phyloP scores from a whole-genome alignment of 441 rosid genomes.

The Brassica balearica region DNA sequence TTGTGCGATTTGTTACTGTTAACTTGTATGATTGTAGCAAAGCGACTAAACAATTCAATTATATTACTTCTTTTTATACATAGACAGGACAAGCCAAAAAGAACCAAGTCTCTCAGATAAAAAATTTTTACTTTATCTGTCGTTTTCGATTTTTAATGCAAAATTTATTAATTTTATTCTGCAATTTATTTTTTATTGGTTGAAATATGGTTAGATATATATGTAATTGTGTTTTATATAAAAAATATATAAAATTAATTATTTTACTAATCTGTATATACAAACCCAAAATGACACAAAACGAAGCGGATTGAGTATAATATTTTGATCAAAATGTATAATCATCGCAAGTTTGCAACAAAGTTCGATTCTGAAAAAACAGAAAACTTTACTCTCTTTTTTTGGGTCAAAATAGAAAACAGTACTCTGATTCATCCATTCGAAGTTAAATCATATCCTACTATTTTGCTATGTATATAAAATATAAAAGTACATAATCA shows the following conservation, averaged over 20 bases:
- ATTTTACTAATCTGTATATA: too few species aligned
- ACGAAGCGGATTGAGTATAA: too few species aligned
- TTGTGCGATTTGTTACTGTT: not conserved
- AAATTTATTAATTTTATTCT: too few species aligned
- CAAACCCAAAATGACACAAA: too few species aligned
- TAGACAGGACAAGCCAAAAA: not conserved
- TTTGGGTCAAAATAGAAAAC: not conserved
- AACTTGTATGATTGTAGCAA: slow-evolving; percentile 2
- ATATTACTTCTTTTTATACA: not conserved
- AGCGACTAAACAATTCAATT: not conserved
- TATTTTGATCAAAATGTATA: not conserved
- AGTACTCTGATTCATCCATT: not conserved
- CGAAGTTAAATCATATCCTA: not conserved
- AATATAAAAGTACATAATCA: too few species aligned
- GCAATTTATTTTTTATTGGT: too few species aligned
- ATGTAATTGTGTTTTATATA: too few species aligned
- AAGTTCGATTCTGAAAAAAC: not conserved
- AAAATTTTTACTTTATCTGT: not conserved
- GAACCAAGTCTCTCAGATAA: not conserved
- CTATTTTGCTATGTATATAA: too few species aligned
- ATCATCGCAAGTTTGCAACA: not conserved
- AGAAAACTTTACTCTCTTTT: too few species aligned
- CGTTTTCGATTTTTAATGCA: too few species aligned
- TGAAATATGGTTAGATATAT: too few species aligned
- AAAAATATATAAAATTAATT: too few species aligned